phyloP scores from a whole-genome alignment of 257 asterid species.

The Perilla frutescens region DNA sequence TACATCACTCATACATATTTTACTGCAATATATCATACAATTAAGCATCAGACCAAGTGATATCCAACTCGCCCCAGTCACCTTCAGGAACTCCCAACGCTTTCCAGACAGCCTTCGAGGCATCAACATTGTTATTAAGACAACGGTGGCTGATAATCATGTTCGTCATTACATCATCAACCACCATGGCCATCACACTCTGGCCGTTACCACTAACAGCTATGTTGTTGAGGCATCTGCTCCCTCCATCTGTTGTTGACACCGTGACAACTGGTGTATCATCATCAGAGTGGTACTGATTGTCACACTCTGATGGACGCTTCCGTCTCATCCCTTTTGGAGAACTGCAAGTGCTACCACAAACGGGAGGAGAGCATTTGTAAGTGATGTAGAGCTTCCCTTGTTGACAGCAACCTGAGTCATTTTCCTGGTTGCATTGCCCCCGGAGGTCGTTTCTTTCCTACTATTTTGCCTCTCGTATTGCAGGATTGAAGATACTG shows the following conservation, averaged over 20 bases:
- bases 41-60: constrained; percentile 49
- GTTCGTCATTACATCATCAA: too few species aligned
- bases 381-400: too few species aligned
- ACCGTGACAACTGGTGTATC: constrained; percentile 46
- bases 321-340: constrained; percentile 53
- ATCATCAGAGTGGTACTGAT: constrained; percentile 6
- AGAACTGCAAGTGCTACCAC: constrained; percentile 44
- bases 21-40: too few species aligned
- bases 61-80: constrained; percentile 47
- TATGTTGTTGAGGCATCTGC: constrained; percentile 43
- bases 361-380: neutral
- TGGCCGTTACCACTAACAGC: neutral
- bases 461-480: constrained; percentile 46
- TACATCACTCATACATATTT: neutral
- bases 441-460: constrained; percentile 46
- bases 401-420: too few species aligned
- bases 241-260: constrained; percentile 41
- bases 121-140: constrained; percentile 54
- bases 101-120: constrained; percentile 55
- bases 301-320: constrained; percentile 50
- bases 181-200: too few species aligned
- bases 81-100: constrained; percentile 44
- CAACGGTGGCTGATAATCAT: constrained; percentile 53
- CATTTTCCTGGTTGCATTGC: constrained; percentile 40
- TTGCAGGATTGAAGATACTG: constrained; percentile 32